Conservation (phyloP, 2,329 filamentous ascomycete genomes). For the Xylariaceae sp. region DNA sequence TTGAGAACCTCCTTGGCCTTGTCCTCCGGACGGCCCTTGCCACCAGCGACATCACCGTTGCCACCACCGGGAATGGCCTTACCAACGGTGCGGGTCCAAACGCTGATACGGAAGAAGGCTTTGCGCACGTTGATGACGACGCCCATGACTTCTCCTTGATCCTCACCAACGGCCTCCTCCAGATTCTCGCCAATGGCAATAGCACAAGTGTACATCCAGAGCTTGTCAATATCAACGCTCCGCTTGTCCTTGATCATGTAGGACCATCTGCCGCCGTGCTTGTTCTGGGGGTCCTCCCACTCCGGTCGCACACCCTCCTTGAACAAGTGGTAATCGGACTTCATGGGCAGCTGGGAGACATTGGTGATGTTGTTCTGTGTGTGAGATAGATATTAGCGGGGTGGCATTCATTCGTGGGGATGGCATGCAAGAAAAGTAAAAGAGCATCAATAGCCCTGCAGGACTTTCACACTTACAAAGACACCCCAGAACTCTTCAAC, state of each 20-base stretch:
- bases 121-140: constrained; percentile 99
- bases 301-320: constrained; percentile 95
- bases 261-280: constrained; percentile 98
- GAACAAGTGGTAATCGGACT: constrained; percentile 99
- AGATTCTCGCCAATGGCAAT: constrained; percentile 96
- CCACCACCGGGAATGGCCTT: constrained; percentile 75
- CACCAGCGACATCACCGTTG: constrained; percentile 66
- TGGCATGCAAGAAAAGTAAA: too few species aligned
- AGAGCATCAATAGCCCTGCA: constrained; percentile 1
- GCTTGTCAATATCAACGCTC: constrained; percentile 82
- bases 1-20: constrained; percentile 83
- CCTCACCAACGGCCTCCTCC: constrained; percentile 63
- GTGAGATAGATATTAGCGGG: constrained; percentile 9
- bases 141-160: constrained; percentile 96
- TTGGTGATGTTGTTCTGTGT: constrained; percentile 96
- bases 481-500: constrained; percentile 99
- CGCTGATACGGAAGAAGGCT: constrained; percentile 93
- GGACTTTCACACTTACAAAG: constrained; percentile 64
- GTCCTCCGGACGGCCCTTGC: constrained; percentile 71
- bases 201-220: constrained; percentile 97
- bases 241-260: constrained; percentile 98
- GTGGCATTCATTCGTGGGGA: not conserved
- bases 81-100: constrained; percentile 94
- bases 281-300: constrained; percentile 98
- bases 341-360: constrained; percentile 90